These are phyloP conservation scores for Ochetophila trinervis DNA, from an alignment of 306 rosid species.

Conservation along the genomic window DNA sequence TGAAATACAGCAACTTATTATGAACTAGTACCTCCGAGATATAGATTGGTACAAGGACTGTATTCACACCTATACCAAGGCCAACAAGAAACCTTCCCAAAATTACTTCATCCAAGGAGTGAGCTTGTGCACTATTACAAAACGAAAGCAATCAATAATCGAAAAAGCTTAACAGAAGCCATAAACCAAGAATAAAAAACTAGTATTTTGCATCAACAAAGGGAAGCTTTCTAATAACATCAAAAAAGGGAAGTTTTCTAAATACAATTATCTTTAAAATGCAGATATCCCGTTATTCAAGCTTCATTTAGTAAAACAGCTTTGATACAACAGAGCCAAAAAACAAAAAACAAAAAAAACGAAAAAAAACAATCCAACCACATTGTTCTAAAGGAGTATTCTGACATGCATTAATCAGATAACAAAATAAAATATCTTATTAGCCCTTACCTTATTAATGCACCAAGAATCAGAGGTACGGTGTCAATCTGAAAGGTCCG, in stretches of 20 bases:
- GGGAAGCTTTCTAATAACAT: not conserved
- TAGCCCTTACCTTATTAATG: conserved; percentile 53
- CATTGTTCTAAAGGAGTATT: not conserved
- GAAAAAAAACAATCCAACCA: not conserved
- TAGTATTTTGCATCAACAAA: conserved; percentile 10
- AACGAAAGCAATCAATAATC: conserved; percentile 21
- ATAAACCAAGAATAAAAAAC: conserved; percentile 9
- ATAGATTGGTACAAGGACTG: conserved; percentile 85
- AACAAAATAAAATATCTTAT: too few relatives aligned
- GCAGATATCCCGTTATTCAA: not conserved
- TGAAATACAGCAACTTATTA: not conserved
- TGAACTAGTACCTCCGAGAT: conserved; percentile 67
- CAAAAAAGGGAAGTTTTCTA: not conserved
- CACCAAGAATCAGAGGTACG: conserved; percentile 80
- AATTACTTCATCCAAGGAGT: conserved; percentile 68
- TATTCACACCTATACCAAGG: conserved; percentile 87
- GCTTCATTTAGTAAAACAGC: not conserved
- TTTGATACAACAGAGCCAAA: not conserved
- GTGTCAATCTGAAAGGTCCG: conserved; percentile 70
- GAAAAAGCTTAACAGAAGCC: conserved; percentile 4
- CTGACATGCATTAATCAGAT: too few relatives aligned
- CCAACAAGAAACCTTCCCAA: conserved; percentile 96
- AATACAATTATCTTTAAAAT: not conserved
- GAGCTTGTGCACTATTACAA: conserved; percentile 73
- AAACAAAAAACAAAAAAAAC: too few relatives aligned